phyloP scores from a whole-genome alignment of 2,329 filamentous ascomycete genomes.

The Cryphonectria naterciae region DNA sequence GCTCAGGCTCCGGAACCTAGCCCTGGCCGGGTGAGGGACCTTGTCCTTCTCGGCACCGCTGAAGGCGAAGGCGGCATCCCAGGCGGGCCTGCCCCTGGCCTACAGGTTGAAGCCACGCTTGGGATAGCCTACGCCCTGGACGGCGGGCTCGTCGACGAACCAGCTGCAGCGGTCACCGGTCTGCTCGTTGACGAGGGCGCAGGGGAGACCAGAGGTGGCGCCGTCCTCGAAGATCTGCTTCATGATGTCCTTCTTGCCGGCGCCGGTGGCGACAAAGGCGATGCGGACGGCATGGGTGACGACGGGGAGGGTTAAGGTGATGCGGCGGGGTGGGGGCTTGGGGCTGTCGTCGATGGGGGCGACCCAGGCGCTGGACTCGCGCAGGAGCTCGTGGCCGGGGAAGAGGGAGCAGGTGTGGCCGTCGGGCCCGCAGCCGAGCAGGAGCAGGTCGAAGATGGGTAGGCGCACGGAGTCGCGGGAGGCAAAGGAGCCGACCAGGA shows the following conservation, averaged over 20 bases:
- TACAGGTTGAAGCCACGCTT: conserved; percentile 67
- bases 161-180: conserved; percentile 88
- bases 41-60: conserved; percentile 4
- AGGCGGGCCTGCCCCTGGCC: conserved; percentile 47
- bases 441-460: conserved; percentile 91
- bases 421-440: conserved; percentile 93
- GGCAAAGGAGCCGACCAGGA: conserved; percentile 83
- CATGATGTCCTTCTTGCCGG: conserved; percentile 86
- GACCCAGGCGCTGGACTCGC: conserved; percentile 90
- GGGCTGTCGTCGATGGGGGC: conserved; percentile 90
- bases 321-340: conserved; percentile 88
- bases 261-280: conserved; percentile 90
- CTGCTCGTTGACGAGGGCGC: conserved; percentile 82
- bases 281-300: conserved; percentile 85
- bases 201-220: conserved; percentile 69
- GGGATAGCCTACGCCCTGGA: conserved; percentile 84
- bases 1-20: conserved; percentile 21
- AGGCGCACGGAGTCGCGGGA: conserved; percentile 91
- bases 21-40: conserved; percentile 13
- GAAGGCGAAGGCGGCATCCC: conserved; percentile 17
- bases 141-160: conserved; percentile 88
- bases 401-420: conserved; percentile 98
- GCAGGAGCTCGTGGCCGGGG: conserved; percentile 83
- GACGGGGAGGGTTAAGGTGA: conserved; percentile 91
- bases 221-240: conserved; percentile 90